Evolutionary conservation across 2,329 filamentous ascomycete species (phyloP), one percentile per base, ranked within the genome.

Genomic region (Fusarium nelsonii): DNA sequence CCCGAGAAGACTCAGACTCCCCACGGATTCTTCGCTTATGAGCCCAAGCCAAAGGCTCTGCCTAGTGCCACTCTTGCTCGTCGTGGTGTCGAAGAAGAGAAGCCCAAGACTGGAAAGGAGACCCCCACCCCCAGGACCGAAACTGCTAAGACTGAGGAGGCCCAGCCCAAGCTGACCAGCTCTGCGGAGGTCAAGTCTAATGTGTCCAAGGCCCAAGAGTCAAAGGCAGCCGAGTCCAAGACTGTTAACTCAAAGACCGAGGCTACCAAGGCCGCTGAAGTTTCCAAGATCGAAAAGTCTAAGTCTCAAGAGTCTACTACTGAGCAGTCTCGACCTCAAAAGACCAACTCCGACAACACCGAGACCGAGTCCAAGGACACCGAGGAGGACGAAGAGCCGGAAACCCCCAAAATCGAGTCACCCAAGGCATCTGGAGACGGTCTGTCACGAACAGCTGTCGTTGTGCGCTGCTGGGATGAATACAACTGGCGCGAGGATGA

Each of bases 391-490:
- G 36, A 40, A 44, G 58, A 58, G 28, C 23, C 43, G 6, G 43
- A 49, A 32, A 16, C 15, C n/a, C 18, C 58, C 34, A 57, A 58
- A 4, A 23, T 23, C 12, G 60, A 61, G 14, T 33, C 49, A 23
- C 11, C 26, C 10, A 63, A 68, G 36, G 28, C 43, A 18, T 34
- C 48, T 11, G 40, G 63, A 15, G 36, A 32, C 2, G 57, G 75
- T 39, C 70, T 73, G 48, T 75, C 77, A 37, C 79, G 81, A 32
- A 95, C 92, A 1, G 94, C 92, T 4, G 85, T 97, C 8, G 87
- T 97, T 2, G 87, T 97, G 26, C 88, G 94, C 26, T 91, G 91
- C 50, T 97, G 92, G 92, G 89, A 91, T 70, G 91, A 92, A 71
- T 97, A 92, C 71, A 73, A 88, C 10, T 97, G 93, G 84, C 89